These are phyloP conservation scores for Trichocladium uniseriatum DNA, from an alignment of 495 filamentous ascomycete genomes.

Conservation along the genomic window DNA sequence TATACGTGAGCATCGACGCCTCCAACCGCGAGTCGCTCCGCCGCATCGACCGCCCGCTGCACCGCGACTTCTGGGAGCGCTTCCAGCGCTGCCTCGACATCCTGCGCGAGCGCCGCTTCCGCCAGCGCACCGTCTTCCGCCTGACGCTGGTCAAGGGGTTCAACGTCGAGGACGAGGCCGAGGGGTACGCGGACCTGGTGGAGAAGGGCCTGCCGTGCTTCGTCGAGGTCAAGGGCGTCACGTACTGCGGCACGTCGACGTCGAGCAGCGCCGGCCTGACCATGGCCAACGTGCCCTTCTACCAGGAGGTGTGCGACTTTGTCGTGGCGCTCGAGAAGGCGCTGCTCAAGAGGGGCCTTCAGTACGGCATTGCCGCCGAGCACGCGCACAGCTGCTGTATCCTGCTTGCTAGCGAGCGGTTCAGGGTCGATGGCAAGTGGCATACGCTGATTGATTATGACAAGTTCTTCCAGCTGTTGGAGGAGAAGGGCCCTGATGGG, in stretches of 20 bases:
- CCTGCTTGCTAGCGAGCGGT: slow-evolving; percentile 69
- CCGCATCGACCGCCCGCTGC: slow-evolving; percentile 81
- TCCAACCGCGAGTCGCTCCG: slow-evolving; percentile 80
- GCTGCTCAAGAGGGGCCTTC: slow-evolving; percentile 55
- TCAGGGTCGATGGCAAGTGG: slow-evolving; percentile 67
- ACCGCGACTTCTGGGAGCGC: slow-evolving; percentile 95
- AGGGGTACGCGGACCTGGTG: slow-evolving; percentile 84
- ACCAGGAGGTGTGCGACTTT: slow-evolving; percentile 75
- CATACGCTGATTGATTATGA: slow-evolving; percentile 86
- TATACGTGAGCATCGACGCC: slow-evolving; percentile 93
- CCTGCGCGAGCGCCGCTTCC: slow-evolving; percentile 65
- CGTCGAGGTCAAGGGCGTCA: slow-evolving; percentile 92
- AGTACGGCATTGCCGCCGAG: slow-evolving; percentile 88
- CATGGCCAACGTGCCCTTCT: slow-evolving; percentile 95
- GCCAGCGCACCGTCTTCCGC: slow-evolving; percentile 88
- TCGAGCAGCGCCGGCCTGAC: slow-evolving; percentile 72
- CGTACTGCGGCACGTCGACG: slow-evolving; percentile 85
- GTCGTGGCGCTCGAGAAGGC: slow-evolving; percentile 61
- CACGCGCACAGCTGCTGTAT: slow-evolving; percentile 92
- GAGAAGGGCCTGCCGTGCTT: slow-evolving; percentile 78
- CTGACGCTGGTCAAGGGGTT: slow-evolving; percentile 92
- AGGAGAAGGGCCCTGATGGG: slow-evolving; percentile 52
- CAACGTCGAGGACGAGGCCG: slow-evolving; percentile 87
- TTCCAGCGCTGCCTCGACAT: slow-evolving; percentile 88
- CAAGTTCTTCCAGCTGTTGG: slow-evolving; percentile 75